Conservation (phyloP, 257 asterid genomes). For the Agastache rugosa region DNA sequence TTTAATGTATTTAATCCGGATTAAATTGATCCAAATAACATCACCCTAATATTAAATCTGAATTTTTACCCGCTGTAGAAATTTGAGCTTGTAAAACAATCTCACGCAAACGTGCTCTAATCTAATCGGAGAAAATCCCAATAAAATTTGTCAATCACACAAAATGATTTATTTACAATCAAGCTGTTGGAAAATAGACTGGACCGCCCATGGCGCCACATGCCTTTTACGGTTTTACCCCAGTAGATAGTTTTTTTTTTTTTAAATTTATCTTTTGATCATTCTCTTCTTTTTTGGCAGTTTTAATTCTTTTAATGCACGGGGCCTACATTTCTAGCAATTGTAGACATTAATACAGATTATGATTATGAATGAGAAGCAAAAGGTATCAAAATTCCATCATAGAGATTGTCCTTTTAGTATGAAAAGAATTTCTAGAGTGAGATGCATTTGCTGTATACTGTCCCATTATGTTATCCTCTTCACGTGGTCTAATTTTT, state of each 20-base stretch:
- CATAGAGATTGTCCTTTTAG: conserved; percentile 22
- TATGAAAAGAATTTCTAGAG: conserved; percentile 27
- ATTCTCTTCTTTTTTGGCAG: conserved; percentile 27
- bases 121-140: too few species aligned
- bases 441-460: conserved; percentile 32
- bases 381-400: conserved; percentile 33
- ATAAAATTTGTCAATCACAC: too few species aligned
- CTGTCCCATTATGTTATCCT: conserved; percentile 23
- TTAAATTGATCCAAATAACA: too few species aligned
- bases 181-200: too few species aligned
- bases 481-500: not conserved
- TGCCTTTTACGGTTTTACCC: not conserved
- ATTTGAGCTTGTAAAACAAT: too few species aligned
- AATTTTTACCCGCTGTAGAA: too few species aligned
- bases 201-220: not conserved
- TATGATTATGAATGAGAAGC: conserved; percentile 20
- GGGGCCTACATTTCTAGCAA: conserved; percentile 34
- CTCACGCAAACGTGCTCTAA: too few species aligned
- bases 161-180: too few species aligned
- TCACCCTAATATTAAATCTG: too few species aligned
- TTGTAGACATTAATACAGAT: not conserved
- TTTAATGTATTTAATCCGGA: too few species aligned
- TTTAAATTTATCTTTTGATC: conserved; percentile 41
- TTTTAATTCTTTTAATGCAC: conserved; percentile 18
- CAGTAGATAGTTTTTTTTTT: conserved; percentile 21